Conservation (phyloP, 345 rosid species). For the Melaleuca alternifolia region DNA sequence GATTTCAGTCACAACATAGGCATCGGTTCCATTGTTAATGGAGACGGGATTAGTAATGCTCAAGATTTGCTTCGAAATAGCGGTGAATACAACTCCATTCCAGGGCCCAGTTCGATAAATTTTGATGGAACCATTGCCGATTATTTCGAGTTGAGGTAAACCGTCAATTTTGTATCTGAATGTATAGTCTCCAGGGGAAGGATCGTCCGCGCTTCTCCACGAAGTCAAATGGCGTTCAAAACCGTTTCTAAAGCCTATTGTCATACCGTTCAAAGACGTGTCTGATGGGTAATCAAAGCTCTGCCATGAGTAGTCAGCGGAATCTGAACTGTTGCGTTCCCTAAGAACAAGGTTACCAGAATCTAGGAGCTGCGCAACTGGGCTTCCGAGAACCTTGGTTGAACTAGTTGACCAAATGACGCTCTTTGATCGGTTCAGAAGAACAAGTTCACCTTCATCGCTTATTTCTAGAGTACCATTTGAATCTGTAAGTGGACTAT, state of each 20-base stretch:
- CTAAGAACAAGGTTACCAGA: conserved; percentile 20
- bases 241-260: not conserved
- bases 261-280: conserved; percentile 19
- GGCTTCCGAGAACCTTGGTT: not conserved
- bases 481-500: conserved; percentile 4
- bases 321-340: not conserved
- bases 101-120: conserved; percentile 10
- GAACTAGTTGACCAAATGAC: conserved; percentile 8
- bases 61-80: not conserved
- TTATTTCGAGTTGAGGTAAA: conserved; percentile 1
- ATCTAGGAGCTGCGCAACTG: conserved; percentile 15
- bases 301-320: conserved; percentile 16
- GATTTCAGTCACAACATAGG: conserved; percentile 2
- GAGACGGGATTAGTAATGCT: not conserved
- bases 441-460: not conserved
- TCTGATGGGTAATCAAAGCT: conserved; percentile 23
- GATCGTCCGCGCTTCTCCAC: conserved; percentile 8
- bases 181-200: conserved; percentile 10
- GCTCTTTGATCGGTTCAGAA: not conserved
- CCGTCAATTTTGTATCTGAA: not conserved
- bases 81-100: conserved; percentile 22
- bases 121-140: not conserved
- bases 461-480: conserved; percentile 8
- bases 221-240: conserved; percentile 1
- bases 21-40: not conserved